phyloP scores from a whole-genome alignment of 306 rosid genomes.

The Glycine tomentella region DNA sequence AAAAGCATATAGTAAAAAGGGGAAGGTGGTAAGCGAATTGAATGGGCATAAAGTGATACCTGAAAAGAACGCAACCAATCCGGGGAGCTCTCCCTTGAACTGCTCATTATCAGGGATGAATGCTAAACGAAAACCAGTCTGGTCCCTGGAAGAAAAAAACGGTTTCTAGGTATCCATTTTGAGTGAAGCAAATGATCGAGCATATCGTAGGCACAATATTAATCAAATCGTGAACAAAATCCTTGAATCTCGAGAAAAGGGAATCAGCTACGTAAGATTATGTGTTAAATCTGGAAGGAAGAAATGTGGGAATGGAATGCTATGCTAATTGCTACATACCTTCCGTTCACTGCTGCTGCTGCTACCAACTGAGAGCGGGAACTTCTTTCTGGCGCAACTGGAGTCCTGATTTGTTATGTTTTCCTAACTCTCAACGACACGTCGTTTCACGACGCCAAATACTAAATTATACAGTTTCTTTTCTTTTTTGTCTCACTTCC shows the following conservation, averaged over 20 bases:
- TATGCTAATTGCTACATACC: background rate
- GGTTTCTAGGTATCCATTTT: background rate
- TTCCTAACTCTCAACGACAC: constrained; percentile 5
- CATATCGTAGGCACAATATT: constrained; percentile 25
- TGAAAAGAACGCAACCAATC: constrained; percentile 88
- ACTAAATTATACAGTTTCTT: background rate
- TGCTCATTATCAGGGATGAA: constrained; percentile 59
- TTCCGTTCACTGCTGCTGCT: background rate
- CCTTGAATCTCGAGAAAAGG: background rate
- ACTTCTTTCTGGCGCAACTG: background rate
- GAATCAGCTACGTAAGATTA: background rate
- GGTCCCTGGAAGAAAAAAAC: constrained; percentile 32
- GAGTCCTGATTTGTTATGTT: background rate
- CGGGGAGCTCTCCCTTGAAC: constrained; percentile 83
- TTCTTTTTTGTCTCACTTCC: no score
- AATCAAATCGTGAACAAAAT: background rate
- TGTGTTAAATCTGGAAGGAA: background rate
- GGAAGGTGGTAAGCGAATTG: constrained; percentile 1
- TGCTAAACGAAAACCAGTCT: background rate
- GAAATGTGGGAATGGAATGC: background rate
- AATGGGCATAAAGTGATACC: constrained; percentile 52
- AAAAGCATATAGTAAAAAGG: background rate
- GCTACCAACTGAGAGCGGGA: background rate
- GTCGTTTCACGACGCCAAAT: background rate
- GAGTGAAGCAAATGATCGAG: constrained; percentile 43